phyloP scores from a whole-genome alignment of 805 yeast genomes.

The Candida palmyrensis region DNA sequence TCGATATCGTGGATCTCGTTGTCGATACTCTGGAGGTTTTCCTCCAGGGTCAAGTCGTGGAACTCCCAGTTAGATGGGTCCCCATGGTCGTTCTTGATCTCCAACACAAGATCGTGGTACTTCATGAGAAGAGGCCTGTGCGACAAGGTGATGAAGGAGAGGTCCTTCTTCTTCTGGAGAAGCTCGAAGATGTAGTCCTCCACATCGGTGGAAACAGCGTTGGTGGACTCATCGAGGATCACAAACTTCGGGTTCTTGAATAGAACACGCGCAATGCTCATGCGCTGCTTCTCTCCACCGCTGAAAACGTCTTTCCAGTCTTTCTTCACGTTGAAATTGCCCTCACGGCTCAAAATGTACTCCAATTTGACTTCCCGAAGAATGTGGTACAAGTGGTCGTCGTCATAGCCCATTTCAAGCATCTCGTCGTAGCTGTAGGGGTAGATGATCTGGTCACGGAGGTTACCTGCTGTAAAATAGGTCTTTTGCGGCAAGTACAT shows the following conservation, averaged over 20 bases:
- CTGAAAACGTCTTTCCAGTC: slow-evolving; percentile 90
- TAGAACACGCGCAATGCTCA: slow-evolving; percentile 80
- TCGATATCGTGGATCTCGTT: slow-evolving; percentile 69
- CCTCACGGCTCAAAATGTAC: slow-evolving; percentile 68
- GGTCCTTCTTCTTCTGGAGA: slow-evolving; percentile 59
- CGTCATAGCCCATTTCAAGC: slow-evolving; percentile 66
- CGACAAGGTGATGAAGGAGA: slow-evolving; percentile 75
- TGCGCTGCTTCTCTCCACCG: slow-evolving; percentile 94
- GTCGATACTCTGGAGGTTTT: slow-evolving; percentile 63
- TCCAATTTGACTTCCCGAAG: slow-evolving; percentile 75
- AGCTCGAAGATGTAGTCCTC: slow-evolving; percentile 82
- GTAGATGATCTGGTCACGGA: slow-evolving; percentile 87
- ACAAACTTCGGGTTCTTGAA: slow-evolving; percentile 79
- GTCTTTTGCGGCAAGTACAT: slow-evolving; percentile 82
- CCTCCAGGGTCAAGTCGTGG: slow-evolving; percentile 61
- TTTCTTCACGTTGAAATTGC: slow-evolving; percentile 47
- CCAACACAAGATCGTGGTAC: slow-evolving; percentile 75
- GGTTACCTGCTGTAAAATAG: slow-evolving; percentile 75
- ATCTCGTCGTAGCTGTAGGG: slow-evolving; percentile 78
- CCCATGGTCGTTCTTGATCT: slow-evolving; percentile 46
- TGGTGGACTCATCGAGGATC: slow-evolving; percentile 88
- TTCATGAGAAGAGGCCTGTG: slow-evolving; percentile 81
- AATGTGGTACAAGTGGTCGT: slow-evolving; percentile 61
- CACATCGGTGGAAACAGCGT: slow-evolving; percentile 85
- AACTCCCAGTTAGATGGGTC: slow-evolving; percentile 50